Conservation (phyloP, 2,329 filamentous ascomycete species). For the Calonectria hawksworthii region DNA sequence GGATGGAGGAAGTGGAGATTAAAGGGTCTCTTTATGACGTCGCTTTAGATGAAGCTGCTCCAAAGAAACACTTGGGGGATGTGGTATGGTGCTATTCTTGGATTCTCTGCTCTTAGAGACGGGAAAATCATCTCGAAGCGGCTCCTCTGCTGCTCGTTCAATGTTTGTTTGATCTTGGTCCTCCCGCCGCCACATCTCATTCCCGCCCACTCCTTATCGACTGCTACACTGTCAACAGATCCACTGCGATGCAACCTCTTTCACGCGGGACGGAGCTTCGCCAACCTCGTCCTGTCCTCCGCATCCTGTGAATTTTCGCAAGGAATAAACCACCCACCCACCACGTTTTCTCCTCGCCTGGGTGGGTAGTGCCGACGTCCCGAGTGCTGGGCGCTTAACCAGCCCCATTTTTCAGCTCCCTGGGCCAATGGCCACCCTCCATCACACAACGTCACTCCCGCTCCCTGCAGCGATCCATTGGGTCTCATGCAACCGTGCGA, state of each 20-base stretch:
- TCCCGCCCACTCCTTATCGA: constrained; percentile 11
- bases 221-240: neutral
- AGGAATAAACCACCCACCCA: constrained; percentile 18
- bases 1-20: neutral
- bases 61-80: neutral
- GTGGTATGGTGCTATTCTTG: neutral
- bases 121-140: neutral
- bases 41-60: neutral
- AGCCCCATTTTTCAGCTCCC: neutral
- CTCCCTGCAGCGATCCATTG: constrained; percentile 23
- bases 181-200: neutral
- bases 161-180: constrained; percentile 5
- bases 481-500: constrained; percentile 15
- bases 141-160: neutral
- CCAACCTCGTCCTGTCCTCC: constrained; percentile 15
- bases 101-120: neutral
- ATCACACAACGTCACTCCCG: constrained; percentile 1
- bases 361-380: neutral
- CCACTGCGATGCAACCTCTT: constrained; percentile 18
- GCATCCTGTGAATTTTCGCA: neutral
- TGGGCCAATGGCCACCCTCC: constrained; percentile 18
- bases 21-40: constrained; percentile 8
- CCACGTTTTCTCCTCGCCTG: constrained; percentile 12
- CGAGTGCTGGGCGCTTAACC: constrained; percentile 20
- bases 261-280: neutral